Conservation (phyloP, 306 rosid species). For the Gastrolobium bilobum region DNA sequence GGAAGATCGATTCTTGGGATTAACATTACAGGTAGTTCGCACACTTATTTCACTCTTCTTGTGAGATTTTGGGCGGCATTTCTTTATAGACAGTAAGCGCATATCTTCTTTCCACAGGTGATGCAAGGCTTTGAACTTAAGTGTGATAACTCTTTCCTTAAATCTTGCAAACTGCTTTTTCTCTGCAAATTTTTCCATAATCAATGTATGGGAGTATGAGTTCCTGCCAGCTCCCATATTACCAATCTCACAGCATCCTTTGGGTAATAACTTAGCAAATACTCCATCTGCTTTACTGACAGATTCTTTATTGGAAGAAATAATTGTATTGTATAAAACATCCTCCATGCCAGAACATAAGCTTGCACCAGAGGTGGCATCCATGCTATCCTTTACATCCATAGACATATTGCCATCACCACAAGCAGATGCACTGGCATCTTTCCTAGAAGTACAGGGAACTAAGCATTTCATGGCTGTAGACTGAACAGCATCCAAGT, state of each 20-base stretch:
- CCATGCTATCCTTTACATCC: slow-evolving; percentile 48
- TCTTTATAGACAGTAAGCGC: slow-evolving; percentile 68
- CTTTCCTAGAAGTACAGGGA: slow-evolving; percentile 54
- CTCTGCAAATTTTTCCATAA: slow-evolving; percentile 68
- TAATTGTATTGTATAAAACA: slow-evolving; percentile 54
- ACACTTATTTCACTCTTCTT: slow-evolving; percentile 74
- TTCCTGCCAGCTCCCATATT: slow-evolving; percentile 46
- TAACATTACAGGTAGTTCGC: slow-evolving; percentile 60
- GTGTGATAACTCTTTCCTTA: slow-evolving; percentile 79
- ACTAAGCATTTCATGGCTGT: slow-evolving; percentile 42
- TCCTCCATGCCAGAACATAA: slow-evolving; percentile 43
- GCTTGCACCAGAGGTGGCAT: slow-evolving; percentile 37
- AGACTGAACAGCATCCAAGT: slow-evolving; percentile 53
- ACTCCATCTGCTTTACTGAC: slow-evolving; percentile 58
- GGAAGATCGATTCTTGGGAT: slow-evolving; percentile 85
- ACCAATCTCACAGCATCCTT: slow-evolving; percentile 47
- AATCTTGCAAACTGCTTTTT: slow-evolving; percentile 69
- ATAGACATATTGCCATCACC: slow-evolving; percentile 46
- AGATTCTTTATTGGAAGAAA: slow-evolving; percentile 72
- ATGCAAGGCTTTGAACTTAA: slow-evolving; percentile 83
- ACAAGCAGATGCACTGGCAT: slow-evolving; percentile 48
- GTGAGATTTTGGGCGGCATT: slow-evolving; percentile 76
- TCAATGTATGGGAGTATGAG: slow-evolving; percentile 39
- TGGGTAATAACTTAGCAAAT: slow-evolving; percentile 64
- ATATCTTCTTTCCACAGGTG: slow-evolving; percentile 89